A percentile compares a stretch with the other conserved stretches of the same genome.
Conservation (phyloP, 225 moss, liverwort and hornwort genomes). For the Ulota crispa region DNA sequence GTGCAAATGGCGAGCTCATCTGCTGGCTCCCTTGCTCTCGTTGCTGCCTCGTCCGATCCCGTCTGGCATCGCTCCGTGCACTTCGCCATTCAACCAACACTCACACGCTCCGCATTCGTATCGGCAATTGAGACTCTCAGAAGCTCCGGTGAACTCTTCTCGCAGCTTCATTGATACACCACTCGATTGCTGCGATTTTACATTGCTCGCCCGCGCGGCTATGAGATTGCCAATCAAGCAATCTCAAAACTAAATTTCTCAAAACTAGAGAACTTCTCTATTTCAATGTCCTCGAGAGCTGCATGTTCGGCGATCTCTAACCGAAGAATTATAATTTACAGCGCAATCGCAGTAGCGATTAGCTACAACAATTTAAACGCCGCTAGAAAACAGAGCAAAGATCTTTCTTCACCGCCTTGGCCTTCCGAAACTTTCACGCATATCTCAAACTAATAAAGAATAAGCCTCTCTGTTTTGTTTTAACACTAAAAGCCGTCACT, state of each 20-base stretch:
- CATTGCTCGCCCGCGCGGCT: neutral
- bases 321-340: neutral
- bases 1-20: slow-evolving; percentile 5
- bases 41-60: slow-evolving; percentile 14
- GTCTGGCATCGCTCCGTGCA: slow-evolving; percentile 16
- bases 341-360: neutral
- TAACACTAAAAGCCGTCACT: neutral
- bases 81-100: slow-evolving; percentile 23
- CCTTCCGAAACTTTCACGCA: neutral
- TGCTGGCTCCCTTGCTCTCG: slow-evolving; percentile 8
- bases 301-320: neutral
- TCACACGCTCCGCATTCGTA: slow-evolving; percentile 24
- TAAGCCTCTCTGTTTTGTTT: neutral
- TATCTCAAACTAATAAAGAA: neutral
- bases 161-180: neutral
- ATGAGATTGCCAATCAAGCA: neutral
- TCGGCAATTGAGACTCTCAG: neutral
- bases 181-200: neutral
- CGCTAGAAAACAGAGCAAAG: neutral
- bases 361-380: slow-evolving; percentile 7
- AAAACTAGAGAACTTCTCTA: neutral
- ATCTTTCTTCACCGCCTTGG: neutral
- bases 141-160: neutral
- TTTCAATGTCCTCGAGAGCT: neutral
- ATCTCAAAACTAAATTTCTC: neutral